Evolutionary conservation across 2,329 filamentous ascomycete genomes (phyloP), one percentile per base, ranked within the genome.

Genomic region (Fusarium nelsonii): DNA sequence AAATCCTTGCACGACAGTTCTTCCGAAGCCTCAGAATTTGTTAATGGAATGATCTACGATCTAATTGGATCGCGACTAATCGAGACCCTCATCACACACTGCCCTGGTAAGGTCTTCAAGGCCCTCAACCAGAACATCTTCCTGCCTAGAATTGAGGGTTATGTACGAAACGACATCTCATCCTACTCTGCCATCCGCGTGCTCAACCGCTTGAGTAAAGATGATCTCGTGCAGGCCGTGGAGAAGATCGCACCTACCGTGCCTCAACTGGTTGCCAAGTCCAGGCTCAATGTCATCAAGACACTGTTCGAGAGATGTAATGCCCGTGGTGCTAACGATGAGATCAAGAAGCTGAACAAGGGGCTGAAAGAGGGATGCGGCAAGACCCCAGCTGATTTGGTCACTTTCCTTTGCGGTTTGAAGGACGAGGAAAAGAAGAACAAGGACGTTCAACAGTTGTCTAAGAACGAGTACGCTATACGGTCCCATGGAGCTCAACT

Each of bases 51-150:
- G 76, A 84, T 97, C 28, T 98, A 97, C 79, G 94, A 98, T 75
- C 86, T 91, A 3, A 90, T 98, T 52, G 96, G 96, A 16, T 97
- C 95, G 5, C 91, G 95, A 44, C 84, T 99, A 3, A 85, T 98
- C 23, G 96, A 99, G 81, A 93, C 91, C 0, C 90, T 99, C 67
- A 88, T 97, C 68, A 87, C 90, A 28, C 87, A 91, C 75, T 89
- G 91, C 16, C 94, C 96, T 0, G 94, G 92, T 43, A 97, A 96
- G 80, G 81, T 94, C 34, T 99, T 98, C 87, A 97, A 97, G 79
- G 87, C 89, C 15, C 85, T 99, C 8, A 95, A 97, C 80, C 88
- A 87, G 60, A 90, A 91, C 70, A 88, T 94, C 69, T 92, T 98
- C 79, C 91, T 90, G 65, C 90, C 91, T 15, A 88, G 93, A 28